Evolutionary conservation across 1,139 yeast species (phyloP).

Genomic region (Kazachstania sp.): DNA sequence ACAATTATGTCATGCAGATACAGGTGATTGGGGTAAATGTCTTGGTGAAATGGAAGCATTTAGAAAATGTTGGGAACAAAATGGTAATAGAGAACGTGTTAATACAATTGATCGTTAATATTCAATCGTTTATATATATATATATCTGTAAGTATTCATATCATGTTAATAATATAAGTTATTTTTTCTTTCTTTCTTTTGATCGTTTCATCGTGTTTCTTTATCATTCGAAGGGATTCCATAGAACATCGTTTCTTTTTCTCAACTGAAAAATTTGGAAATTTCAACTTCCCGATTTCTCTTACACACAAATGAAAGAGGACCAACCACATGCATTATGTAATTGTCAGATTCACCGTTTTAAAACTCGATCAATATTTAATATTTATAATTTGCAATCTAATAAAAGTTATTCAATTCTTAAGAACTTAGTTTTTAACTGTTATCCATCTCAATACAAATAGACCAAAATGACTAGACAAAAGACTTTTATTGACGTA

Average conservation of each 20-base stretch:
- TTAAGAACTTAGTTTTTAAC: too few species aligned
- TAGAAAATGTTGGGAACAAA: constrained; percentile 24
- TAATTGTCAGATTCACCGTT: neutral
- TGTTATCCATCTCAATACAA: neutral
- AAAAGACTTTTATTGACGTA: constrained; percentile 68
- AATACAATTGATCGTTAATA: constrained; percentile 21
- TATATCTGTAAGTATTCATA: neutral
- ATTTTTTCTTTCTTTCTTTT: neutral
- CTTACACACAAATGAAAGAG: too few species aligned
- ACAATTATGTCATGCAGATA: constrained; percentile 71
- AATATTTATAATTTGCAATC: neutral
- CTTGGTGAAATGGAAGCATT: constrained; percentile 40
- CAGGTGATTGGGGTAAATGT: constrained; percentile 73
- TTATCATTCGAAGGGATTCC: too few species aligned
- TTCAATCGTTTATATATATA: neutral
- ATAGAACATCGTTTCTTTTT: too few species aligned
- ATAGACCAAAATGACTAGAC: constrained; percentile 25
- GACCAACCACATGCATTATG: too few species aligned
- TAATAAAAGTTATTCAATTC: too few species aligned
- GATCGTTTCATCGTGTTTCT: neutral
- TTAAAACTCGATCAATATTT: neutral
- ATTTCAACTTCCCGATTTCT: too few species aligned
- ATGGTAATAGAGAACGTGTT: constrained; percentile 28
- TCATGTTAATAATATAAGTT: neutral
- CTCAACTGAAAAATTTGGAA: too few species aligned